Conservation (phyloP, 352 stramenopile genomes). For the Phytophthora pseudosyringae region DNA sequence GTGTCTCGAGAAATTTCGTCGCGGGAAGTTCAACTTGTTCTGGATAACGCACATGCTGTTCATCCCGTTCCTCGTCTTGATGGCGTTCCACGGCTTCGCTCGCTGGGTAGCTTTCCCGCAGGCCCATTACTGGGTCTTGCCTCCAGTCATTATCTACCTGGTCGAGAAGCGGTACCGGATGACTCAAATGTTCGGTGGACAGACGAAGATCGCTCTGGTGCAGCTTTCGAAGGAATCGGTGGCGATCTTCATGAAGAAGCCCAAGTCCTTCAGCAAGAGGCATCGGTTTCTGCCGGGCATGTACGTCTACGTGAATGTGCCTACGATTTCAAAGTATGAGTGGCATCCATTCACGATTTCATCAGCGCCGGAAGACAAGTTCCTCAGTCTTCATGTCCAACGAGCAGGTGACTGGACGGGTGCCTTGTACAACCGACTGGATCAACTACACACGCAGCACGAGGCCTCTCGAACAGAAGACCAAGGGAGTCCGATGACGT, state of each 20-base stretch:
- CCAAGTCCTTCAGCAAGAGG: constrained; percentile 50
- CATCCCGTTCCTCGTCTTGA: constrained; percentile 70
- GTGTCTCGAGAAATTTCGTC: constrained; percentile 54
- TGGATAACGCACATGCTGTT: constrained; percentile 75
- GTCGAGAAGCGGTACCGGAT: constrained; percentile 70
- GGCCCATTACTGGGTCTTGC: constrained; percentile 61
- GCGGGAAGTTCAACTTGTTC: constrained; percentile 72
- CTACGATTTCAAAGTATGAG: constrained; percentile 73
- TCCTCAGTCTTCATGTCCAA: constrained; percentile 73
- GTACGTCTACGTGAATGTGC: constrained; percentile 89
- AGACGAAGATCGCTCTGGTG: constrained; percentile 54
- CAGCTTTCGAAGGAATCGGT: constrained; percentile 63
- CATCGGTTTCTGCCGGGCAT: constrained; percentile 69
- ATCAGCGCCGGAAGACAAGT: constrained; percentile 76
- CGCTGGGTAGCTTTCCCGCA: constrained; percentile 65
- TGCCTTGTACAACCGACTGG: constrained; percentile 53
- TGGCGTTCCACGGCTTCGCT: constrained; percentile 66
- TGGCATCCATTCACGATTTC: constrained; percentile 93
- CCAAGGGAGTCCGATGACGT: constrained; percentile 29
- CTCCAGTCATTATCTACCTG: constrained; percentile 63
- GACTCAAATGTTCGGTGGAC: constrained; percentile 55
- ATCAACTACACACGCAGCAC: constrained; percentile 40
- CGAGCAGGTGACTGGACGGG: constrained; percentile 75
- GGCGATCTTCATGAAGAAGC: constrained; percentile 73
- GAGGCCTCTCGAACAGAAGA: constrained; percentile 35